A percentile compares a stretch with the other conserved stretches of the same genome.
Evolutionary conservation across 257 asterid species (phyloP).

Genomic region (Solanum dulcamara): DNA sequence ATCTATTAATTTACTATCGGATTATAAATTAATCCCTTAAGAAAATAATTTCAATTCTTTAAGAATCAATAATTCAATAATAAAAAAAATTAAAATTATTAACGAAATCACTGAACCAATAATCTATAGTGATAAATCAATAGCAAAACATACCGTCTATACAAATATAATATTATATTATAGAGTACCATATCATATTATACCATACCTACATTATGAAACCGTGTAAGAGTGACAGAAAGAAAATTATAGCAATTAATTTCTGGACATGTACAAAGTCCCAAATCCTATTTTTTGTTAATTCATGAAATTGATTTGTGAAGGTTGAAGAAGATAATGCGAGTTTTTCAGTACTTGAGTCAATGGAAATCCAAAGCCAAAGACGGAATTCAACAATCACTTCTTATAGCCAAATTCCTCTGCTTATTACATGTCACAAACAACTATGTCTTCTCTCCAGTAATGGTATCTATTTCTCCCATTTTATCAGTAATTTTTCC

Average conservation of each 20-base stretch:
- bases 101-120: too few relatives aligned
- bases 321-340: slow-evolving; percentile 6
- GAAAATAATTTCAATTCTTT: too few relatives aligned
- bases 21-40: too few relatives aligned
- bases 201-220: too few relatives aligned
- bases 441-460: slow-evolving; percentile 58
- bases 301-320: background rate
- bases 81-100: too few relatives aligned
- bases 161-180: too few relatives aligned
- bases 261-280: background rate
- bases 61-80: too few relatives aligned
- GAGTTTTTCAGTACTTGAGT: slow-evolving; percentile 20
- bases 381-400: slow-evolving; percentile 41
- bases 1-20: too few relatives aligned
- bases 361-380: slow-evolving; percentile 44
- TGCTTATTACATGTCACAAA: slow-evolving; percentile 64
- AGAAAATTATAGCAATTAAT: background rate
- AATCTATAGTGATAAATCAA: too few relatives aligned
- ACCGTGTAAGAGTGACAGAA: too few relatives aligned
- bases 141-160: too few relatives aligned
- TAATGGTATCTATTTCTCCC: slow-evolving; percentile 26
- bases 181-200: too few relatives aligned
- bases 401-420: slow-evolving; percentile 50
- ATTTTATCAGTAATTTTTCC: background rate
- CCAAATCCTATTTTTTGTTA: background rate